Evolutionary conservation across 2,329 filamentous ascomycete genomes (phyloP), one percentile per base, ranked within the genome.

Genomic region (Fusarium sterilihyphosum): DNA sequence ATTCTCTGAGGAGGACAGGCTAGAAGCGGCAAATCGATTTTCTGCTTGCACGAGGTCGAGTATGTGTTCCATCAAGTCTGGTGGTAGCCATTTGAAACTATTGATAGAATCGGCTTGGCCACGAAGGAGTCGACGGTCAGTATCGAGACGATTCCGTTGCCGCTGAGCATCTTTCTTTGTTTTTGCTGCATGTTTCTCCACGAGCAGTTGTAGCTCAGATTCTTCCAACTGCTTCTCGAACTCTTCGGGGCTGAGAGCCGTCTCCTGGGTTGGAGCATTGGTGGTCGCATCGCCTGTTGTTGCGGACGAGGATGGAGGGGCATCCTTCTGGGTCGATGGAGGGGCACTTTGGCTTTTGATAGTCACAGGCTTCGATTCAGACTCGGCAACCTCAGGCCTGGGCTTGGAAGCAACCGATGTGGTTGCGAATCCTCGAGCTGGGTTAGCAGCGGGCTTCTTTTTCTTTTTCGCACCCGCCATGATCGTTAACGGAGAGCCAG

Each of bases 371-470:
- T 78, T 79, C 62, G 77, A 67, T 43, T 83, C 83, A 60, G 79
- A 70, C 70, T 87, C 85, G 57, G 81, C 75, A 46, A 79, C 81
- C 69, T 96, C 94, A 52, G 89, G 86, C 81, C 94, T 89, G 14
- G 91, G 88, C 78, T 95, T 97, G 31, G 94, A 97, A 49, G 95
- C 94, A 68, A 97, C 89, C 3, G 96, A 98, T 18, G 94, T 97
- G 10, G 96, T 99, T 74, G 96, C 94, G 84, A 98, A 97, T 24
- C 95, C 96, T 82, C 96, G 89, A 44, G 95, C 94, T 68, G 95
- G 94, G 83, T 98, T 98, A 38, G 92, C 90, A 33, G 90, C 90
- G 63, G 93, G 88, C 89, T 98, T 98, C 87, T 94, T 97, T 86
- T 98, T 98, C 85, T 97, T 98, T 84, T 94, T 91, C 68, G 85